These are phyloP conservation scores for Yarrowia deformans DNA, from an alignment of 805 yeast genomes.

Conservation along the genomic window DNA sequence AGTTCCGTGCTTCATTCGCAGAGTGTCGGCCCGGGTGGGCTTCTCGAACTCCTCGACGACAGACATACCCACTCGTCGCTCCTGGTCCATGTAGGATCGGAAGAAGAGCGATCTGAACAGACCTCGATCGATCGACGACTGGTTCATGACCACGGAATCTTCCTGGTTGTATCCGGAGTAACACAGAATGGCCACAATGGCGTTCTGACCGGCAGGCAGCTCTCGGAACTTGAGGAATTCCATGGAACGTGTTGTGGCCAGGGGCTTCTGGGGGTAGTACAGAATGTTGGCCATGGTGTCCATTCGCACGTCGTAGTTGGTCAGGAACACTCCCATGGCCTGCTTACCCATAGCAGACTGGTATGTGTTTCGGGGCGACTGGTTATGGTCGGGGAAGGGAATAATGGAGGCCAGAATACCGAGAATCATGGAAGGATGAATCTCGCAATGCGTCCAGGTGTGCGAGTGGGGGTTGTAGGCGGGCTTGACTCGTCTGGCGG, in stretches of 20 bases:
- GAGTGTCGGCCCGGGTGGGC: slow-evolving; percentile 92
- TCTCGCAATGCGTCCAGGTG: slow-evolving; percentile 98
- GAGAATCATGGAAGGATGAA: slow-evolving; percentile 97
- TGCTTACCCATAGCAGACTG: slow-evolving; percentile 99
- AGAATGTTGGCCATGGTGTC: slow-evolving; percentile 99
- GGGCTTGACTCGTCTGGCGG: slow-evolving; percentile 87
- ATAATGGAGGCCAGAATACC: slow-evolving; percentile 99
- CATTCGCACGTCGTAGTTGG: slow-evolving; percentile 96
- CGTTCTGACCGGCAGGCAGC: slow-evolving; percentile 98
- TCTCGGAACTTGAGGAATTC: slow-evolving; percentile 96
- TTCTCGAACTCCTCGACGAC: slow-evolving; percentile 97
- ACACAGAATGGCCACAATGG: slow-evolving; percentile 97
- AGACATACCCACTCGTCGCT: slow-evolving; percentile 97
- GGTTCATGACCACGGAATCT: slow-evolving; percentile 99
- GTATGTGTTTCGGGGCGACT: slow-evolving; percentile 98
- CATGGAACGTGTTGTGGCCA: slow-evolving; percentile 98
- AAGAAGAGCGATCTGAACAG: slow-evolving; percentile 93
- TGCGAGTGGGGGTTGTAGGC: slow-evolving; percentile 65
- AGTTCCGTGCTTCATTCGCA: slow-evolving; percentile 96
- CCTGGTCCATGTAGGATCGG: slow-evolving; percentile 98
- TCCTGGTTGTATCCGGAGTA: slow-evolving; percentile 99
- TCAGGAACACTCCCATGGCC: slow-evolving; percentile 98
- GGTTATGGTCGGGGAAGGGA: slow-evolving; percentile 99
- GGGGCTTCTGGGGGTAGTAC: slow-evolving; percentile 96
- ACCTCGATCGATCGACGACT: slow-evolving; percentile 95